Conservation (phyloP, 768 basidiomycete species). For the Crepidotus variabilis region DNA sequence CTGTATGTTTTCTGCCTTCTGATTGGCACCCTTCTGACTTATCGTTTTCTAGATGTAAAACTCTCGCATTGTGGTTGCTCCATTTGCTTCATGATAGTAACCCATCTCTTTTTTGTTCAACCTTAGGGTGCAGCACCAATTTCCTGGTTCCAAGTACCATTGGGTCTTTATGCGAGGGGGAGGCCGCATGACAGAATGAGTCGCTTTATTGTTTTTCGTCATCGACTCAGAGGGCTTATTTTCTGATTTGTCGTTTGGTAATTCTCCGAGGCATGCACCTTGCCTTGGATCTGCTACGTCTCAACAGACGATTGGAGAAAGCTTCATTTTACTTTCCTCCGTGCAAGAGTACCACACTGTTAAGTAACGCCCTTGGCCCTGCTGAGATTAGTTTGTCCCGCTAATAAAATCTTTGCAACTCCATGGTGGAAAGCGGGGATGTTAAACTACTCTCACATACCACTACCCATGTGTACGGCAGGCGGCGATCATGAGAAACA, state of each 20-base stretch:
- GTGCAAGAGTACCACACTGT: background rate
- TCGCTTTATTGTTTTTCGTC: slow-evolving; percentile 13
- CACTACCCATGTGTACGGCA: no score
- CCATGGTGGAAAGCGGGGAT: background rate
- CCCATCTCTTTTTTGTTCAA: slow-evolving; percentile 8
- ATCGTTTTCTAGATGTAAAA: slow-evolving; percentile 18
- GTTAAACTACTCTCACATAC: no score
- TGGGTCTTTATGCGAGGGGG: background rate
- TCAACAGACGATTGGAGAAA: background rate
- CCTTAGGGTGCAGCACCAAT: slow-evolving; percentile 10
- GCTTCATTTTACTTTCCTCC: background rate
- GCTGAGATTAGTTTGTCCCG: background rate
- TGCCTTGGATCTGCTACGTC: background rate
- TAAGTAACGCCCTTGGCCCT: slow-evolving; percentile 2
- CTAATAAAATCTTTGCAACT: background rate
- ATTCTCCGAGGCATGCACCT: slow-evolving; percentile 1
- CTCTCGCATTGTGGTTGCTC: slow-evolving; percentile 10
- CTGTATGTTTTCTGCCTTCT: background rate
- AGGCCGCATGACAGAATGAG: slow-evolving; percentile 14
- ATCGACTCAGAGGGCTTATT: slow-evolving; percentile 7
- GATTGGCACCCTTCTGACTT: background rate
- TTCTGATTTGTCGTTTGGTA: slow-evolving; percentile 15
- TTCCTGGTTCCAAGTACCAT: slow-evolving; percentile 1
- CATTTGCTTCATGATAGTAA: slow-evolving; percentile 17
- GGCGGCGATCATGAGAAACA: no score